Percentiles rank a stretch among this genome's conserved stretches.
Evolutionary conservation across 2,329 filamentous ascomycete species (phyloP).

Genomic region (Acrodontium crateriforme): DNA sequence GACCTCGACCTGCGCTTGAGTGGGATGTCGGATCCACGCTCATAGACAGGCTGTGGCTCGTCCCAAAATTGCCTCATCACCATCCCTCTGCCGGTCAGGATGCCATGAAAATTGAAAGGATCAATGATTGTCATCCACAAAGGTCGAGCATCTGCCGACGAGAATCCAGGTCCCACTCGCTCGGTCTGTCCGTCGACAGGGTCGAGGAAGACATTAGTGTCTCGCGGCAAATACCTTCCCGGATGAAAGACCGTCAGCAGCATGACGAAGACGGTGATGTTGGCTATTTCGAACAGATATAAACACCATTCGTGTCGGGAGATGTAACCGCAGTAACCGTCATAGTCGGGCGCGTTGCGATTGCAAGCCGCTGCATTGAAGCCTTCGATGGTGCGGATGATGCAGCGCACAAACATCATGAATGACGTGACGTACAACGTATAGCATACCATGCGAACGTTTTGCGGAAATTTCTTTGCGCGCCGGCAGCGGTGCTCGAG

Average conservation of each 20-base stretch:
- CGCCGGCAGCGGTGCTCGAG: slow-evolving; percentile 29
- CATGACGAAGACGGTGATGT: slow-evolving; percentile 39
- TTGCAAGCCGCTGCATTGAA: slow-evolving; percentile 17
- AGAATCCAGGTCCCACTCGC: slow-evolving; percentile 17
- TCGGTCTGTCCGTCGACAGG: slow-evolving; percentile 38
- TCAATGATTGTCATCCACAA: slow-evolving; percentile 15
- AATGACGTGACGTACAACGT: slow-evolving; percentile 36
- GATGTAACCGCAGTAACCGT: slow-evolving; percentile 23
- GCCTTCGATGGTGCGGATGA: slow-evolving; percentile 41
- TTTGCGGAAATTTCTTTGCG: slow-evolving; percentile 28
- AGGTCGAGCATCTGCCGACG: slow-evolving; percentile 14
- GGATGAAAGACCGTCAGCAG: slow-evolving; percentile 41
- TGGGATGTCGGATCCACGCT: too few relatives aligned
- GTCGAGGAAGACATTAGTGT: slow-evolving; percentile 37
- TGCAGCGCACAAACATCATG: slow-evolving; percentile 35
- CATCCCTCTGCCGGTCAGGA: slow-evolving; percentile 13
- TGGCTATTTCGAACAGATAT: slow-evolving; percentile 39
- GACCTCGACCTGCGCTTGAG: too few relatives aligned
- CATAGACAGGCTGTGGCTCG: slow-evolving; percentile 10
- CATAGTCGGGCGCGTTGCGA: slow-evolving; percentile 3
- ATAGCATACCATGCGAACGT: slow-evolving; percentile 30
- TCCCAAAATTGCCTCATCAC: slow-evolving; percentile 15
- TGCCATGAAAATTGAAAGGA: slow-evolving; percentile 16
- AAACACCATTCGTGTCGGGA: slow-evolving; percentile 38
- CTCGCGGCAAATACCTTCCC: slow-evolving; percentile 34